Evolutionary conservation across 352 stramenopile genomes (phyloP), one percentile per base, ranked within the genome.

Genomic region (Plasmopara muralis): DNA sequence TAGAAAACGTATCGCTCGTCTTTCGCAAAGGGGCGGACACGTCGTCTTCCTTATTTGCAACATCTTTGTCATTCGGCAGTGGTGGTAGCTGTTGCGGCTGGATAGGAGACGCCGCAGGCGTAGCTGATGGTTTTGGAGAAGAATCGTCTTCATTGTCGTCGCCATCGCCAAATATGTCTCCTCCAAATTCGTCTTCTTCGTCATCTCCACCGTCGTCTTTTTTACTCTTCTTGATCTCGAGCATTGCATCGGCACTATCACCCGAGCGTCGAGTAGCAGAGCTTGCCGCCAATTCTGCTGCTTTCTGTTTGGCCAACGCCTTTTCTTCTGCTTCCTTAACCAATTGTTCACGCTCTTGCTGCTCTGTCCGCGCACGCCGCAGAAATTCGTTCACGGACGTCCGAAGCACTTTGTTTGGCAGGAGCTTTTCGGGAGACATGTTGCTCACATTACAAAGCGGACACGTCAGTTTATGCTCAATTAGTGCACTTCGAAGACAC

Each of bases 211-310:
- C 74, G 8, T 78, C 71, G 30, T 69, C 66, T 44, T 91, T 91
- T 58, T 86, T 90, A n/a, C 66, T 66, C 43, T 89, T 90, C 52
- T 91, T 93, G 49, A 92, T 93, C 40, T 90, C 83, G 5, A 93
- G 47, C 9, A 77, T 87, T n/a, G 79, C 81, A 50, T 92, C 83
- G 4, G 83, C 83, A n/a, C 66, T 89, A 33, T 89, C 77, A 2
- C 73, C 81, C 2, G 73, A 62, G 10, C 79, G 72, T 31, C 80
- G 68, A 8, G 55, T 50, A 30, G 68, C 53, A n/a, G 74, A 71
- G 43, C 48, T 76, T 13, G 77, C 66, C 6, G 82, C 73, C 37
- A 72, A 57, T 53, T 87, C 76, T 20, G 68, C 74, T 9, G 77
- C 77, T 18, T 89, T 90, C 52, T 93, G 81, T 53, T 90, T 90